A percentile compares a stretch with the other conserved stretches of the same genome.
phyloP scores from a whole-genome alignment of 169 alveolate species.

The Eimeria necatrix region DNA sequence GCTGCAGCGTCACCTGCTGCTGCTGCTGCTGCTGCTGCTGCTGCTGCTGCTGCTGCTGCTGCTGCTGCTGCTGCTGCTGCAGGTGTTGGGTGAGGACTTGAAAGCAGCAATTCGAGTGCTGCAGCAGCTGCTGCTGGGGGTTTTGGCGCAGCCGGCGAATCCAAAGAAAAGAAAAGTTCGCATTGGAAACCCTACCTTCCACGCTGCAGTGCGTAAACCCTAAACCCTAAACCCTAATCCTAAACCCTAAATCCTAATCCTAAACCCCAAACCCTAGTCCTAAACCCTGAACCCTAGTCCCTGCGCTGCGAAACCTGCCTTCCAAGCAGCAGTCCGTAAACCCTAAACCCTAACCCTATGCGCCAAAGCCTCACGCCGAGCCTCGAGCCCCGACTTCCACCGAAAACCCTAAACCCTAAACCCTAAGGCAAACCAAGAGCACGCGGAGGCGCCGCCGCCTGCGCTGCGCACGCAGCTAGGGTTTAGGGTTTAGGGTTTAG shows the following conservation, averaged over 20 bases:
- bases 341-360: neutral
- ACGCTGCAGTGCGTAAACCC: slow-evolving; percentile 11
- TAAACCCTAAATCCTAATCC: neutral
- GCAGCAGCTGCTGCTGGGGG: slow-evolving; percentile 47
- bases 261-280: neutral
- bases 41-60: slow-evolving; percentile 22
- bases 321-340: no score
- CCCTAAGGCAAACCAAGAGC: neutral
- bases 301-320: no score
- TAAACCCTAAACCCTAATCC: slow-evolving; percentile 27
- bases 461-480: neutral
- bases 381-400: neutral
- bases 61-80: slow-evolving; percentile 7
- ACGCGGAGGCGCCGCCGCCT: neutral
- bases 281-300: no score
- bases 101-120: slow-evolving; percentile 12
- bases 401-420: slow-evolving; percentile 20
- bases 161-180: slow-evolving; percentile 40
- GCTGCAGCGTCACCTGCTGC: no score
- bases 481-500: neutral
- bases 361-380: neutral
- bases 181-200: slow-evolving; percentile 1
- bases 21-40: neutral
- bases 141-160: slow-evolving; percentile 19
- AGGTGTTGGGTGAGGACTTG: neutral